These are phyloP conservation scores for Sanghuangporus baumii DNA, from an alignment of 1,284 basidiomycete species.

Conservation along the genomic window DNA sequence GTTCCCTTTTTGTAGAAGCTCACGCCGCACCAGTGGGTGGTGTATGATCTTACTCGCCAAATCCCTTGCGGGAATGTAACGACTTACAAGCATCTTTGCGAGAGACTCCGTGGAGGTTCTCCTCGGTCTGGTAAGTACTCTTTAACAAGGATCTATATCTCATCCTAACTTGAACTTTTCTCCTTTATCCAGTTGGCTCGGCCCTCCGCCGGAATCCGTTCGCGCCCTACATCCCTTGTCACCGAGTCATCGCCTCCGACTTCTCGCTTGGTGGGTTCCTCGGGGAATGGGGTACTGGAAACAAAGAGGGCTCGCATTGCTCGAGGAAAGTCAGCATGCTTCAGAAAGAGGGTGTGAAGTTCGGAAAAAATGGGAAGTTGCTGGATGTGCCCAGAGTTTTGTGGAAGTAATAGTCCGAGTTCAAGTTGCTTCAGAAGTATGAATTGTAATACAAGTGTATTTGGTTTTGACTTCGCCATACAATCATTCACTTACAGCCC, in stretches of 20 bases:
- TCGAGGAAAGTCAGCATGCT: conserved; percentile 43
- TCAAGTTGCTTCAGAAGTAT: too few species aligned
- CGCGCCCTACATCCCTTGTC: conserved; percentile 58
- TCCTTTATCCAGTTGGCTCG: conserved; percentile 40
- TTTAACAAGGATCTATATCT: background rate
- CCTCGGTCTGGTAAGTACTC: conserved; percentile 46
- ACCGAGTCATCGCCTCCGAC: conserved; percentile 57
- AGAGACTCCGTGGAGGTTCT: conserved; percentile 44
- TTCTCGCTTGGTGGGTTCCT: conserved; percentile 53
- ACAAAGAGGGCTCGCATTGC: conserved; percentile 27
- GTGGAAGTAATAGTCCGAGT: background rate
- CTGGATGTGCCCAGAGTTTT: conserved; percentile 12
- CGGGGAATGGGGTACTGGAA: conserved; percentile 50
- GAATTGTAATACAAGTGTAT: too few species aligned
- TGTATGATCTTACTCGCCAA: conserved; percentile 46
- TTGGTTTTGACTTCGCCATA: background rate
- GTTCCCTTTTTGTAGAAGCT: conserved; percentile 23
- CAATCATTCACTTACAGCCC: background rate
- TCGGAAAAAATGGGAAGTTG: conserved; percentile 39
- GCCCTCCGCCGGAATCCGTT: conserved; percentile 60
- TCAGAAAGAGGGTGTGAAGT: conserved; percentile 42
- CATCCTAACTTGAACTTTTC: background rate
- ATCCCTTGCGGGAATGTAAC: conserved; percentile 49
- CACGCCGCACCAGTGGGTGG: conserved; percentile 52
- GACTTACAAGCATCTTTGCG: conserved; percentile 52